A percentile compares a stretch with the other conserved stretches of the same genome.
Conservation (phyloP, 1,284 basidiomycete genomes). For the Earliella scabrosa region DNA sequence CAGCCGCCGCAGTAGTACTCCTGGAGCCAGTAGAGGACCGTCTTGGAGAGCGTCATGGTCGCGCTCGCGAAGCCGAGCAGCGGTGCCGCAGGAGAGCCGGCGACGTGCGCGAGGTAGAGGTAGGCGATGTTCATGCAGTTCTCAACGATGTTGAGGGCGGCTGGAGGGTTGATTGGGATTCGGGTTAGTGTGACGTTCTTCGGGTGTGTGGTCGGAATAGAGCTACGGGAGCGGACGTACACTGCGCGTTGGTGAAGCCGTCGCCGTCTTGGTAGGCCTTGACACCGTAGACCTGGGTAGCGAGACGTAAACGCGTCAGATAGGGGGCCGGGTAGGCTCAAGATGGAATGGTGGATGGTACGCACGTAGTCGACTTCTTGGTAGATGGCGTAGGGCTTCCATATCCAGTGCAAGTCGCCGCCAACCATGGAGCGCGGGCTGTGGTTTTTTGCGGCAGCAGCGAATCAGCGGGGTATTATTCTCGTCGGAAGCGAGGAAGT, state of each 20-base stretch:
- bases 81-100: slow-evolving; percentile 63
- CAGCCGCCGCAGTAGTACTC: slow-evolving; percentile 79
- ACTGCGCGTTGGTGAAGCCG: slow-evolving; percentile 89
- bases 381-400: slow-evolving; percentile 82
- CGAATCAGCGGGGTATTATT: not conserved
- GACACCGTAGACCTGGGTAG: slow-evolving; percentile 70
- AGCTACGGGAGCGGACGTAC: slow-evolving; percentile 45
- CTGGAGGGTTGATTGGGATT: slow-evolving; percentile 43
- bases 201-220: too few relatives aligned
- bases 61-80: slow-evolving; percentile 77
- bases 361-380: slow-evolving; percentile 70
- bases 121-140: slow-evolving; percentile 77
- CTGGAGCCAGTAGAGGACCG: slow-evolving; percentile 79
- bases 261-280: slow-evolving; percentile 63
- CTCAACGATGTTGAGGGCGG: slow-evolving; percentile 83
- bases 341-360: slow-evolving; percentile 8
- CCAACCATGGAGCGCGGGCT: slow-evolving; percentile 72
- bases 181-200: slow-evolving; percentile 10
- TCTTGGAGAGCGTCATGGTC: slow-evolving; percentile 85
- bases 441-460: not conserved
- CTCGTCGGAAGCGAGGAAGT: too few relatives aligned
- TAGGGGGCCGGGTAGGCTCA: slow-evolving; percentile 1
- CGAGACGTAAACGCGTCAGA: not conserved
- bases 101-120: slow-evolving; percentile 73
- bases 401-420: slow-evolving; percentile 88